These are phyloP conservation scores for Xylariaceae sp. DNA, from an alignment of 2,329 filamentous ascomycete genomes.

Conservation along the genomic window DNA sequence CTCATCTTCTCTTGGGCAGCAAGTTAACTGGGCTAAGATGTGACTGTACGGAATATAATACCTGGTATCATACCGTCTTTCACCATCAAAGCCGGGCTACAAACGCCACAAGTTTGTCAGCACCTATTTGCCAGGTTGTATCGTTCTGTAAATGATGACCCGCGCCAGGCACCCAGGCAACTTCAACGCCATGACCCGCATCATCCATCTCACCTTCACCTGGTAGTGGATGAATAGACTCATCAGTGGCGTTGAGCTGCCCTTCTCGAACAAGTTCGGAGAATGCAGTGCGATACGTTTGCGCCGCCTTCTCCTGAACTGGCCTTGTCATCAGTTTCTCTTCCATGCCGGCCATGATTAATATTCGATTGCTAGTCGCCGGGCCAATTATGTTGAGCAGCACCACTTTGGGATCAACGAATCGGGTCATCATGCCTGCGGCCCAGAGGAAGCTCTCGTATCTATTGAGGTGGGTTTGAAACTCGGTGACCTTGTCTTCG, in stretches of 20 bases:
- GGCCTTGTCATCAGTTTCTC: conserved; percentile 39
- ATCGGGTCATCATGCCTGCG: conserved; percentile 42
- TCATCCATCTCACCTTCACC: not conserved
- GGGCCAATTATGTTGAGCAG: conserved; percentile 34
- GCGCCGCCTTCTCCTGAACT: conserved; percentile 37
- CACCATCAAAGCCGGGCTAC: too few species aligned
- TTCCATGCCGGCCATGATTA: conserved; percentile 37
- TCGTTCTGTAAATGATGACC: too few species aligned
- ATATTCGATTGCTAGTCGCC: conserved; percentile 30
- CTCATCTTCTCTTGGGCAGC: too few species aligned
- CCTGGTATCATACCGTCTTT: too few species aligned
- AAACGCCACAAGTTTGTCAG: too few species aligned
- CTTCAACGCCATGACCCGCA: too few species aligned
- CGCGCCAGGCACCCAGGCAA: not conserved
- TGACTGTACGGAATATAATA: too few species aligned
- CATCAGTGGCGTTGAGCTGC: conserved; percentile 28
- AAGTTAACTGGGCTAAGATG: too few species aligned
- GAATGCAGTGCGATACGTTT: conserved; percentile 35
- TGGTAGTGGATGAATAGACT: not conserved
- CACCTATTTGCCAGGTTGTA: too few species aligned
- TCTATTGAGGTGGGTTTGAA: conserved; percentile 40
- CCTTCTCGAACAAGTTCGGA: conserved; percentile 28
- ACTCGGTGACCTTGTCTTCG: conserved; percentile 35
- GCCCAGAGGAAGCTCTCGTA: conserved; percentile 52
- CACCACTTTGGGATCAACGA: conserved; percentile 39